Evolutionary conservation across 1,284 basidiomycete species (phyloP).

Genomic region (Blastosporella zonata): DNA sequence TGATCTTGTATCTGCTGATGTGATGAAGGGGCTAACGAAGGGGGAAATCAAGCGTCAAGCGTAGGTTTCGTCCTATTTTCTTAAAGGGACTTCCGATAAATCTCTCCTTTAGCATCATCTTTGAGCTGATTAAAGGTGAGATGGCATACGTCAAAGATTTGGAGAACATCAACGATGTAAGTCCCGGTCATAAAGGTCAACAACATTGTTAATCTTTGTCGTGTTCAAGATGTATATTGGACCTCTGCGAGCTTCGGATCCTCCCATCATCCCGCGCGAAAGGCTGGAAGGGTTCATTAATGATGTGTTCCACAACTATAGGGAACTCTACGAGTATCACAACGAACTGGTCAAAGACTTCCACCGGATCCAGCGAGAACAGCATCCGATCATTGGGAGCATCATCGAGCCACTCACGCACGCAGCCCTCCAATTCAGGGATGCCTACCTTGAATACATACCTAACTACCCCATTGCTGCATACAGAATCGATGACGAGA

Average conservation of each 20-base stretch:
- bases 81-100: background rate
- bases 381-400: slow-evolving; percentile 81
- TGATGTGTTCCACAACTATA: slow-evolving; percentile 93
- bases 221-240: slow-evolving; percentile 8
- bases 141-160: slow-evolving; percentile 95
- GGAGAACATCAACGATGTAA: slow-evolving; percentile 58
- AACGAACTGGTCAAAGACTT: slow-evolving; percentile 73
- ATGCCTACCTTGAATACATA: slow-evolving; percentile 91
- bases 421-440: slow-evolving; percentile 91
- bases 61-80: slow-evolving; percentile 43
- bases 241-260: slow-evolving; percentile 61
- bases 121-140: slow-evolving; percentile 95
- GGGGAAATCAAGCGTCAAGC: slow-evolving; percentile 85
- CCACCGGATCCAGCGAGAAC: slow-evolving; percentile 85
- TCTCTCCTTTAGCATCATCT: slow-evolving; percentile 66
- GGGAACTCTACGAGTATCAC: slow-evolving; percentile 76
- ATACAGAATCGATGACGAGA: slow-evolving; percentile 89
- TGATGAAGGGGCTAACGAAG: slow-evolving; percentile 63
- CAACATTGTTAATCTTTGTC: slow-evolving; percentile 38
- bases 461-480: slow-evolving; percentile 94
- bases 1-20: slow-evolving; percentile 74
- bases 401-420: slow-evolving; percentile 87
- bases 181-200: background rate
- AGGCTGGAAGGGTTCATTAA: slow-evolving; percentile 77
- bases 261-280: slow-evolving; percentile 74